Percentiles rank a stretch among this genome's conserved stretches.
Evolutionary conservation across 2,329 filamentous ascomycete genomes (phyloP).

Genomic region (Xylariaceae sp.): DNA sequence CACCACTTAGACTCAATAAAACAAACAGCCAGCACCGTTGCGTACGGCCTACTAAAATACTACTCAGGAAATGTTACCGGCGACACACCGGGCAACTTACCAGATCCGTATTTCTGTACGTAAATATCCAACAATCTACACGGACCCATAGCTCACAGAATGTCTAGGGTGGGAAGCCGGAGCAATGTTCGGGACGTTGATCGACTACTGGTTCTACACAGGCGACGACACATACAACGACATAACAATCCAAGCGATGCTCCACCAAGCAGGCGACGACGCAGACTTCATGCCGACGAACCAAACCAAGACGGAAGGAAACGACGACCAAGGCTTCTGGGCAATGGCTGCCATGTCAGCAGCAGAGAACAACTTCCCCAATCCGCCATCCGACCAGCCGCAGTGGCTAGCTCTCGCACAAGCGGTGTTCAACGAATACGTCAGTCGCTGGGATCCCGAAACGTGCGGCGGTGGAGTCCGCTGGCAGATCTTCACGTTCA

Average conservation of each 20-base stretch:
- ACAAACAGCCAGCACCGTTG: constrained; percentile 30
- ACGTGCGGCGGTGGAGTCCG: constrained; percentile 71
- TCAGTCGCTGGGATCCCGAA: constrained; percentile 61
- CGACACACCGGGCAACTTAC: constrained; percentile 54
- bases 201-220: constrained; percentile 71
- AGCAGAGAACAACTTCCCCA: constrained; percentile 70
- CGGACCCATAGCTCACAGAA: constrained; percentile 13
- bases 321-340: constrained; percentile 82
- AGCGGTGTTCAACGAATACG: constrained; percentile 77
- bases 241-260: constrained; percentile 53
- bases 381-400: constrained; percentile 58
- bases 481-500: constrained; percentile 82
- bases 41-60: constrained; percentile 32
- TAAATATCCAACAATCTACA: constrained; percentile 18
- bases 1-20: constrained; percentile 46
- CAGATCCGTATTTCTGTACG: constrained; percentile 62
- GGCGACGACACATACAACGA: constrained; percentile 63
- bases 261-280: constrained; percentile 58
- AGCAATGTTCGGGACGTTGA: constrained; percentile 64
- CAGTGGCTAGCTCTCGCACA: constrained; percentile 77
- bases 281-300: constrained; percentile 64
- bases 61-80: constrained; percentile 54
- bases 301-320: constrained; percentile 59
- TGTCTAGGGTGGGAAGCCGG: constrained; percentile 65
- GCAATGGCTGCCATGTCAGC: constrained; percentile 77